phyloP scores from a whole-genome alignment of 2,329 filamentous ascomycete species.

The Beauveria asiatica region DNA sequence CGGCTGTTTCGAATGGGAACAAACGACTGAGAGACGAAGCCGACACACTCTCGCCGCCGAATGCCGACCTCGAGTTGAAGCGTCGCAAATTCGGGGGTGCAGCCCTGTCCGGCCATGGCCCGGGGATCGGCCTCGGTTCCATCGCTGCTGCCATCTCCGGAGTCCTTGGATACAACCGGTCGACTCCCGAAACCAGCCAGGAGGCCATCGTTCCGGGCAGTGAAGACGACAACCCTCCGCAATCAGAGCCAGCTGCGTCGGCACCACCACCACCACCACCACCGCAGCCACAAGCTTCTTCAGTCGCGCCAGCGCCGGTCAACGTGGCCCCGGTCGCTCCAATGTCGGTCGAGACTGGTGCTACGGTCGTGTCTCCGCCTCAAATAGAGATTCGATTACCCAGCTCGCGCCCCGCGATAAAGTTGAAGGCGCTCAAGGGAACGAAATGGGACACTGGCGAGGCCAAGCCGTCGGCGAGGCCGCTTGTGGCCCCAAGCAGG shows the following conservation, averaged over 20 bases:
- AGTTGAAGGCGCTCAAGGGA: slow-evolving; percentile 27
- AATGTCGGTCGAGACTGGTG: background rate
- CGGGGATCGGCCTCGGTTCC: slow-evolving; percentile 12
- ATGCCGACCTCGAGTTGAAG: slow-evolving; percentile 4
- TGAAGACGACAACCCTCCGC: slow-evolving; percentile 4
- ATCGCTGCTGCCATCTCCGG: slow-evolving; percentile 25
- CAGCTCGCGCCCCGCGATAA: slow-evolving; percentile 25
- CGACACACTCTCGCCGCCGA: slow-evolving; percentile 5
- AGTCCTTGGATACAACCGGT: slow-evolving; percentile 18
- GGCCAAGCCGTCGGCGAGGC: slow-evolving; percentile 6
- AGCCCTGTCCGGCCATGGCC: background rate
- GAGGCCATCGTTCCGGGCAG: background rate
- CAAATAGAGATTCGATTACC: slow-evolving; percentile 4
- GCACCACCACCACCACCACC: too few relatives aligned
- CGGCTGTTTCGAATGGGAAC: background rate
- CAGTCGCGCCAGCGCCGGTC: background rate
- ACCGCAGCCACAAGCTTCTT: too few relatives aligned
- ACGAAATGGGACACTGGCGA: slow-evolving; percentile 30
- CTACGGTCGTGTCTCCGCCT: slow-evolving; percentile 10
- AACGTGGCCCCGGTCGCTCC: background rate
- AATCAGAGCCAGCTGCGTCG: background rate
- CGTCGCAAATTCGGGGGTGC: background rate
- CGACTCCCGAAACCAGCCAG: slow-evolving; percentile 7
- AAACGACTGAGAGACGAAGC: slow-evolving; percentile 6
- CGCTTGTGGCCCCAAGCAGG: slow-evolving; percentile 18